These are phyloP conservation scores for Termitomyces sp. DNA, from an alignment of 768 basidiomycete species.

Conservation along the genomic window DNA sequence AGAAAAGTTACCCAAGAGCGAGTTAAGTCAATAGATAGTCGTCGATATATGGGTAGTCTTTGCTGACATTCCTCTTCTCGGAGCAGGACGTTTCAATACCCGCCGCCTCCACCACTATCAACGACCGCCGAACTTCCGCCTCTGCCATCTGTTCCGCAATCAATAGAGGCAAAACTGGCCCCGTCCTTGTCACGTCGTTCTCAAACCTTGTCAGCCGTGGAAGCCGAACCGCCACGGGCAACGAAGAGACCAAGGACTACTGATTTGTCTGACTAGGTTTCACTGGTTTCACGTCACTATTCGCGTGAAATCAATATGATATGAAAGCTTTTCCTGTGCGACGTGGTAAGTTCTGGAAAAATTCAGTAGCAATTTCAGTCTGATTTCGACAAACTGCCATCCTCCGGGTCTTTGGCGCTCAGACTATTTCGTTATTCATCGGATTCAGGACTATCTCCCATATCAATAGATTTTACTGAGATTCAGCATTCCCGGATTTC, in stretches of 20 bases:
- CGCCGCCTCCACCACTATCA: constrained; percentile 1
- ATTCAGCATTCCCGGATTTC: not conserved
- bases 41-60: not conserved
- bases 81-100: not conserved
- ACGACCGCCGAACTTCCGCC: constrained; percentile 1
- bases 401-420: not conserved
- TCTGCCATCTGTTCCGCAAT: constrained; percentile 3
- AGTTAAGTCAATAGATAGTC: constrained; percentile 6
- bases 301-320: not conserved
- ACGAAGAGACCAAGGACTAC: constrained; percentile 4
- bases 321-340: not conserved
- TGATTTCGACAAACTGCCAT: not conserved
- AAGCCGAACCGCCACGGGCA: not conserved
- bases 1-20: constrained; percentile 5
- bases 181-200: constrained; percentile 1
- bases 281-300: not conserved
- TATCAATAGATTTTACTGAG: not conserved
- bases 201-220: not conserved
- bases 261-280: not conserved
- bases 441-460: not conserved
- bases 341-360: not conserved
- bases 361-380: not conserved
- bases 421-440: not conserved
- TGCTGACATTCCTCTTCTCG: constrained; percentile 1
- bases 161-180: not conserved